Evolutionary conservation across 2,329 filamentous ascomycete species (phyloP), one percentile per base, ranked within the genome.

Genomic region (Neofusicoccum laricinum): DNA sequence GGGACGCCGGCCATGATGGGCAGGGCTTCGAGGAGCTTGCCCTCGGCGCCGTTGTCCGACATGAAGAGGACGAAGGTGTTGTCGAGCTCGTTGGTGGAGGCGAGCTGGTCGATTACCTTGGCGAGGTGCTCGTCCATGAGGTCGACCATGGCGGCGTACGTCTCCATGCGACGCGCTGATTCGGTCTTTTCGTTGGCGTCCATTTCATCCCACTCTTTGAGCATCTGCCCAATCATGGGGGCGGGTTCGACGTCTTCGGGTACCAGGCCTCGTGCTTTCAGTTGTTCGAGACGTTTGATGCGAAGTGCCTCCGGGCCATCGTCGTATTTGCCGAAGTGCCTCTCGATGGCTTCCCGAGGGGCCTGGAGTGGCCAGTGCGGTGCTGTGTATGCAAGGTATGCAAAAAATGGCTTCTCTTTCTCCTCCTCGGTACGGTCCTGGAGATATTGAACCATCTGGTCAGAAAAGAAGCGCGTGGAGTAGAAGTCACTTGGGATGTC

Each of bases 1-100:
- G 62, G 50, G 15, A 53, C 43, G 14, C 62, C 55, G 4, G 57
- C 58, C 55, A 65, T 61, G 17, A 65, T 40, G 11, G 62, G 62
- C 32, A 64, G 41, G 14, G 50, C 53, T 34, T 65, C 63, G 30
- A 61, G 45, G 15, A 55, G 36, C 40, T 55, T 55, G 32, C 63
- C 63, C 25, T 65, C 63, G 55, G 63, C 63, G 36, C 63, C 63
- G 43, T 65, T 65, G 57, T 65, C 63, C 3, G 63, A 65, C 46
- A 61, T 51, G 48, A 65, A 65, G 2, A 65, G 45, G 11, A 65
- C 57, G 41, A 65, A 65, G 8, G 63, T 65, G 49, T 62, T 32
- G 63, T 65, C 63, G 43, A 65, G 63, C 57, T 65, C 63, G 30
- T 41, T 32, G 5, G 45, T 62, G 1, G 63, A 17, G 7, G 32